Evolutionary conservation across 192 early-diverging fungal species (phyloP), one percentile per base, ranked within the genome.

Genomic region (Coemansia sp.): DNA sequence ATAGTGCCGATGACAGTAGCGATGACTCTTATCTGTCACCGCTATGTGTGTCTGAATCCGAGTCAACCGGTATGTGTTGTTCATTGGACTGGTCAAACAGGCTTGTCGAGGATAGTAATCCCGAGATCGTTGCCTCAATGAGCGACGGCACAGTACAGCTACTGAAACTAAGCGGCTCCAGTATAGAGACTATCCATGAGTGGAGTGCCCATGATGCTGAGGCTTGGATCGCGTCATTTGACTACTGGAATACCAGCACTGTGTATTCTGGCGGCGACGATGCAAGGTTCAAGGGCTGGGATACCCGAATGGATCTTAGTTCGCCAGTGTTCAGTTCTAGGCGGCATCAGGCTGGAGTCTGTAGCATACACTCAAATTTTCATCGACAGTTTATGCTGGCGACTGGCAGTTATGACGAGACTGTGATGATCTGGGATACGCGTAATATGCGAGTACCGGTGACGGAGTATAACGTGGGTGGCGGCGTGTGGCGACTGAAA

Each of bases 401-500:
- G 2, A 97, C 94, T 0, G 97, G 95, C 65, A 92, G 94, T 69
- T 99, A 99, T 64, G 95, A 99, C 73, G 95, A 97, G 45, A 83
- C 86, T 20, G 80, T 98, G 41, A 68, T 90, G 59, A 84, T 97
- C 41, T 99, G 97, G 97, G 97, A 99, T 71, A 92, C 86, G 4
- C 87, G 97, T 10, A 85, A 72, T 8, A 93, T 97, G 91, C 82
- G 89, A n/a, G 41, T 61, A 20, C 94, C 95, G 3, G 24, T 94
- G 49, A 65, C 78, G 1, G 90, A 91, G 20, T 70, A 86, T 44
- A 85, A 85, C 32, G 87, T 89, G 16, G 93, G 89, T 30, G 94
- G 96, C 6, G 96, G 96, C 10, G 92, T 96, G 10, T 99, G 97
- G 97, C 80, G 95, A 24, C 72, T 99, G 39, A 93, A 93, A 81